phyloP scores from a whole-genome alignment of 2,329 filamentous ascomycete genomes.

The Sclerotinia trifoliorum region DNA sequence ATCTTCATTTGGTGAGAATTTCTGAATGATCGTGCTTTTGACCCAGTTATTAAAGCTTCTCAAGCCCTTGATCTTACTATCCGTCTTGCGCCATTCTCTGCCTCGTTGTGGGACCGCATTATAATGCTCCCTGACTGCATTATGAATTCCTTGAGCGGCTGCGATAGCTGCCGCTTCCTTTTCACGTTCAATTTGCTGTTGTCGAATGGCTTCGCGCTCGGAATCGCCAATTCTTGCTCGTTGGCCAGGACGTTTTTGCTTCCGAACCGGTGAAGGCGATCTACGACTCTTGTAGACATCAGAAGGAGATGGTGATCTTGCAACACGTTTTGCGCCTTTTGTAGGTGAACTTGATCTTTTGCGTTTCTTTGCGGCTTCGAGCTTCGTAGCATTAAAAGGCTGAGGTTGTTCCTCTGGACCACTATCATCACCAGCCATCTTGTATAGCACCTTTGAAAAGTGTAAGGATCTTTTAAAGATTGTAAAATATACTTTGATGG shows the following conservation, averaged over 20 bases:
- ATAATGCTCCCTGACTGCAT: conserved; percentile 91
- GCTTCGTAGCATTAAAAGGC: conserved; percentile 45
- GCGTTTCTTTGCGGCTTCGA: conserved; percentile 45
- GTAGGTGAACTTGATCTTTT: conserved; percentile 43
- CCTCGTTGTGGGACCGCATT: conserved; percentile 93
- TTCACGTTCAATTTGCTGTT: conserved; percentile 56
- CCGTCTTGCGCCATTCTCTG: conserved; percentile 89
- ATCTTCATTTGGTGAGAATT: conserved; percentile 82
- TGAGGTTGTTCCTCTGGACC: conserved; percentile 42
- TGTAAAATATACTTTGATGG: background rate
- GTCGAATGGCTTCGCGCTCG: conserved; percentile 66
- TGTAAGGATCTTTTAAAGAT: background rate
- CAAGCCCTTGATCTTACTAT: conserved; percentile 91
- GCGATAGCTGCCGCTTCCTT: conserved; percentile 44
- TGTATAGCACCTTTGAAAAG: conserved; percentile 16
- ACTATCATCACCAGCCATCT: conserved; percentile 40
- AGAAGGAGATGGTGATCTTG: conserved; percentile 35
- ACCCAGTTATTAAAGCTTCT: conserved; percentile 98
- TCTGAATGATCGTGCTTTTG: conserved; percentile 96
- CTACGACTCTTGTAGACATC: conserved; percentile 30
- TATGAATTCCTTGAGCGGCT: conserved; percentile 61
- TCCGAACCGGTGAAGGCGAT: conserved; percentile 45
- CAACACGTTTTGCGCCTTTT: conserved; percentile 33
- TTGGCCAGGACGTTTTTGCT: conserved; percentile 68
- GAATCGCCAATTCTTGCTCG: conserved; percentile 65